Evolutionary conservation across 2,329 filamentous ascomycete genomes (phyloP), one percentile per base, ranked within the genome.

Genomic region (Fusarium concolor): DNA sequence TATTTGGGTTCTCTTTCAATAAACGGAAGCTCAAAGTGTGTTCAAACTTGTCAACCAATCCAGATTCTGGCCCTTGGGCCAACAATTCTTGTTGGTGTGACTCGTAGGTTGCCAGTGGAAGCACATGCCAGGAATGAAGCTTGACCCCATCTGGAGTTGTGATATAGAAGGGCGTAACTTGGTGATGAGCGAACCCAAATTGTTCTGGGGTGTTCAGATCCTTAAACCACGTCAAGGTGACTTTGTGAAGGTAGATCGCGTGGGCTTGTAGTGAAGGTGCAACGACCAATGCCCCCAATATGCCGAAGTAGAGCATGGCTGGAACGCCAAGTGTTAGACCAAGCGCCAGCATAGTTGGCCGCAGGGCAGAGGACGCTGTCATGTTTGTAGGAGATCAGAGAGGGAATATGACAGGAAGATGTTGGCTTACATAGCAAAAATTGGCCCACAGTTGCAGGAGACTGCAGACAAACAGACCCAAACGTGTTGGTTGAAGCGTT

Each of bases 101-200:
- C 41, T 68, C 51, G 22, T 65, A 72, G 6, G 59, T 26, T 3
- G 87, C 86, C 5, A 90, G 75, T 0, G 91, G 91, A 38, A 93
- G 79, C 29, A 93, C 82, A 76, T 93, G 91, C 91, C 91, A 93
- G 44, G 88, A 88, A 73, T 91, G 91, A 5, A 93, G 78, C 2
- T 81, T 86, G 74, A 91, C 87, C 39, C 87, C 85, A 75, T 93
- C 90, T 0, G 85, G 79, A 0, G 90, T 92, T 4, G 77, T 78
- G 38, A 93, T 77, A 60, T 86, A 87, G 76, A 93, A 93, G 0
- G 91, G 89, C 14, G 89, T 89, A 6, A 92, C 86, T 79, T 93
- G 90, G 50, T 89, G 88, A 73, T 86, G 88, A 29, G 89, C 82
- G 74, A 92, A 93, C 0, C 90, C 90, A 76, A 89, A 91, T 43